Percentiles rank a stretch among this genome's conserved stretches.
phyloP scores from a whole-genome alignment of 306 rosid species.

The Morella rubra region DNA sequence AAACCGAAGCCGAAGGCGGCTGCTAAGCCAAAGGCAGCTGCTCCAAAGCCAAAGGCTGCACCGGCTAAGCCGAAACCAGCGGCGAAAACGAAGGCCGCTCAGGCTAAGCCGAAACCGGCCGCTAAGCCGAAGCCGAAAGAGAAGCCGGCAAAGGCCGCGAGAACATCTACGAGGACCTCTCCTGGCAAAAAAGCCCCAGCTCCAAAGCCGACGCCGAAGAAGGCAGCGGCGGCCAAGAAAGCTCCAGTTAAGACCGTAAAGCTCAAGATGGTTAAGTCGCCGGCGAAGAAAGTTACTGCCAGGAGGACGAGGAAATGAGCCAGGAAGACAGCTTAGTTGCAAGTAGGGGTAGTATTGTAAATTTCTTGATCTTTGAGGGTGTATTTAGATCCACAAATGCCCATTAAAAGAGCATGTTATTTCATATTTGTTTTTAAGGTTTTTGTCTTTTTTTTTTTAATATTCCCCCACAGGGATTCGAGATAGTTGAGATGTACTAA shows the following conservation, averaged over 20 bases:
- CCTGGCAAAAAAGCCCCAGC: conserved; percentile 63
- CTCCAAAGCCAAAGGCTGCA: conserved; percentile 33
- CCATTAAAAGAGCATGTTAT: background rate
- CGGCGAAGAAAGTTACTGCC: conserved; percentile 49
- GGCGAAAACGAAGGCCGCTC: conserved; percentile 34
- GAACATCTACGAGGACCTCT: conserved; percentile 63
- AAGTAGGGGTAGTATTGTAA: background rate
- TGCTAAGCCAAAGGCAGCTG: conserved; percentile 27
- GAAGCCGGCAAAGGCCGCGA: conserved; percentile 54
- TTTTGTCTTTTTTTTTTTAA: background rate
- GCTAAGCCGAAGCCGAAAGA: conserved; percentile 49
- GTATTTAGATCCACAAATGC: background rate
- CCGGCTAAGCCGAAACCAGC: conserved; percentile 37
- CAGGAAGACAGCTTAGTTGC: background rate
- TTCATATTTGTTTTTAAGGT: background rate
- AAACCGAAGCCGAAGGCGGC: conserved; percentile 28
- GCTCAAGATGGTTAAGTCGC: conserved; percentile 51
- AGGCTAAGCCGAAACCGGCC: conserved; percentile 31
- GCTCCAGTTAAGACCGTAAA: conserved; percentile 43
- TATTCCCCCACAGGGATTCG: background rate
- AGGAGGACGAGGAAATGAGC: conserved; percentile 56
- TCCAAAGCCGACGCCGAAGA: conserved; percentile 44
- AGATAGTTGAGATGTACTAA: background rate
- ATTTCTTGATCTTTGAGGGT: background rate
- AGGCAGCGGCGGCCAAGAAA: conserved; percentile 47